Evolutionary conservation across 306 rosid species (phyloP).

Genomic region (Rubus idaeus): DNA sequence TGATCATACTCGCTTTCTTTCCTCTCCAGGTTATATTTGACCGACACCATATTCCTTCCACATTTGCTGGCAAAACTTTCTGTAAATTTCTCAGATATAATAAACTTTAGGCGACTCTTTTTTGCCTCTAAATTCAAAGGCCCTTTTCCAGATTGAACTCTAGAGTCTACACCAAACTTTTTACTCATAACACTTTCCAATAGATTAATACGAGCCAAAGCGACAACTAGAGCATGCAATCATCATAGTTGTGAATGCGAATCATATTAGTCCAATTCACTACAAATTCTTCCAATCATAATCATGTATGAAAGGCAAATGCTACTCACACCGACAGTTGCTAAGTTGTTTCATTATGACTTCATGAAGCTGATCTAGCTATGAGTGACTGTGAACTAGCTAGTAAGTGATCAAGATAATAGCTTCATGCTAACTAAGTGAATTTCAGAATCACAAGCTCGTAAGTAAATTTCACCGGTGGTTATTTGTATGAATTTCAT

Average conservation of each 20-base stretch:
- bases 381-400: no score
- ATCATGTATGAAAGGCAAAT: not conserved
- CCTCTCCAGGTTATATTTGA: not conserved
- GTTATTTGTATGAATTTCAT: no score
- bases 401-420: no score
- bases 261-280: not conserved
- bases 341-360: not conserved
- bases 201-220: not conserved
- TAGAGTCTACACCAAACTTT: not conserved
- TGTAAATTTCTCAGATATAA: not conserved
- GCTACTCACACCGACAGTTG: not conserved
- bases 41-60: conserved; percentile 12
- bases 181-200: not conserved
- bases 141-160: not conserved
- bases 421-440: no score
- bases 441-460: no score
- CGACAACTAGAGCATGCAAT: not conserved
- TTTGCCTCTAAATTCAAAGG: not conserved
- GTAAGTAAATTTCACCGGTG: no score
- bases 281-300: not conserved
- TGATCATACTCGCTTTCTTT: not conserved
- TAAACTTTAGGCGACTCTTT: not conserved
- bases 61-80: not conserved
- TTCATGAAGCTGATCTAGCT: no score
- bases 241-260: not conserved